Percentiles rank a stretch among this genome's conserved stretches.
Conservation (phyloP, 192 early-diverging fungal species). For the Gamsiella multidivaricata region DNA sequence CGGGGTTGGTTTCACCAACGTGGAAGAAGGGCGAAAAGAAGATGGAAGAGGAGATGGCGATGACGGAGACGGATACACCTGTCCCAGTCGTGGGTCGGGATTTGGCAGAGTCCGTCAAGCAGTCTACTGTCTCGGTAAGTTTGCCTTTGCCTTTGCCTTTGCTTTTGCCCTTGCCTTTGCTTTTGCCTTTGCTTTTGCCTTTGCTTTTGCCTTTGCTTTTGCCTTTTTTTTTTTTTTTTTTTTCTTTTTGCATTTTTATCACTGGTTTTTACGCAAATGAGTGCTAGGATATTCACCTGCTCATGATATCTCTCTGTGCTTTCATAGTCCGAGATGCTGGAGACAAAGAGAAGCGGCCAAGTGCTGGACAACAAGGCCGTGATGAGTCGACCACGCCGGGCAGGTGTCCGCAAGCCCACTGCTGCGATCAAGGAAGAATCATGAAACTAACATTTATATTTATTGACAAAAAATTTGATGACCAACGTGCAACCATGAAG, state of each 20-base stretch:
- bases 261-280: neutral
- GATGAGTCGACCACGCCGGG: slow-evolving; percentile 35
- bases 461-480: no score
- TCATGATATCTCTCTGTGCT: neutral
- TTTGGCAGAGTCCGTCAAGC: no score
- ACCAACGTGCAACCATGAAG: neutral
- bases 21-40: neutral
- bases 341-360: slow-evolving; percentile 37
- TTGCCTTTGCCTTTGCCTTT: neutral
- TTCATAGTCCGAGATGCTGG: neutral
- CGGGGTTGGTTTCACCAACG: neutral
- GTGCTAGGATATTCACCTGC: neutral
- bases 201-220: neutral
- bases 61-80: no score
- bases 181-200: neutral
- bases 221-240: neutral
- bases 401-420: slow-evolving; percentile 7
- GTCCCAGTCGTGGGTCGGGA: no score
- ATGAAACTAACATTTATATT: neutral
- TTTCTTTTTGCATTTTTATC: neutral
- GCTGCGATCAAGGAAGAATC: neutral
- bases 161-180: neutral
- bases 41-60: neutral
- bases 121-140: slow-evolving; percentile 11
- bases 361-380: slow-evolving; percentile 41